A percentile compares a stretch with the other conserved stretches of the same genome.
Conservation (phyloP, 805 yeast species). For the Lipomyces oligophaga region DNA sequence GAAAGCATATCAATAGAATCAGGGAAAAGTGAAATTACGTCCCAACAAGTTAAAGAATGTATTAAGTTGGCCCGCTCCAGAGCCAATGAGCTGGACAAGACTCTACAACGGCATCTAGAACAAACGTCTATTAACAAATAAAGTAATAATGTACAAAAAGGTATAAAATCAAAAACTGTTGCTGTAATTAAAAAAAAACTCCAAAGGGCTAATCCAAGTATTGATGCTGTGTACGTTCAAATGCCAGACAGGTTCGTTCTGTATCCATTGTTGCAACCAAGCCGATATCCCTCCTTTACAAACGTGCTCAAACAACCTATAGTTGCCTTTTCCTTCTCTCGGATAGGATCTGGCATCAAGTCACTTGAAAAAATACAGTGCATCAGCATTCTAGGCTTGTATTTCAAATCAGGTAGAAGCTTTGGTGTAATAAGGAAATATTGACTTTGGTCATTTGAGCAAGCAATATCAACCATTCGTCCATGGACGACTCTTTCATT, state of each 20-base stretch:
- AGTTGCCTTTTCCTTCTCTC: conserved; percentile 1
- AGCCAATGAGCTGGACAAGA: conserved; percentile 15
- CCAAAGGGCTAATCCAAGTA: too few species aligned
- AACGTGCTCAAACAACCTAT: conserved; percentile 20
- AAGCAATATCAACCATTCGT: conserved; percentile 80
- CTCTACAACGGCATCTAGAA: not conserved
- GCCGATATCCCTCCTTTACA: conserved; percentile 13
- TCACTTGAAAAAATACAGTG: conserved; percentile 72
- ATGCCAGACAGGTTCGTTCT: not conserved
- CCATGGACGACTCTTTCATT: conserved; percentile 85
- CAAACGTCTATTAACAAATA: not conserved
- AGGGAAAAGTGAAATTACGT: conserved; percentile 9
- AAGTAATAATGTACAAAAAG: too few species aligned
- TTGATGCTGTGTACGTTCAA: too few species aligned
- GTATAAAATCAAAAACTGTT: too few species aligned
- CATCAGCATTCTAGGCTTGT: conserved; percentile 74
- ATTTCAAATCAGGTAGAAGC: conserved; percentile 69
- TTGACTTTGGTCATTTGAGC: conserved; percentile 62
- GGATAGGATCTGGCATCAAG: conserved; percentile 22
- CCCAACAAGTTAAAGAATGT: conserved; percentile 9
- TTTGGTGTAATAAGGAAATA: conserved; percentile 93
- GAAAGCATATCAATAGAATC: conserved; percentile 8
- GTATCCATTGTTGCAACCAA: conserved; percentile 4
- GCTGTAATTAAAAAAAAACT: too few species aligned
- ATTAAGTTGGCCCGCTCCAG: conserved; percentile 14